Conservation (phyloP, 2,329 filamentous ascomycete species). For the Akanthomyces uredinophilus region DNA sequence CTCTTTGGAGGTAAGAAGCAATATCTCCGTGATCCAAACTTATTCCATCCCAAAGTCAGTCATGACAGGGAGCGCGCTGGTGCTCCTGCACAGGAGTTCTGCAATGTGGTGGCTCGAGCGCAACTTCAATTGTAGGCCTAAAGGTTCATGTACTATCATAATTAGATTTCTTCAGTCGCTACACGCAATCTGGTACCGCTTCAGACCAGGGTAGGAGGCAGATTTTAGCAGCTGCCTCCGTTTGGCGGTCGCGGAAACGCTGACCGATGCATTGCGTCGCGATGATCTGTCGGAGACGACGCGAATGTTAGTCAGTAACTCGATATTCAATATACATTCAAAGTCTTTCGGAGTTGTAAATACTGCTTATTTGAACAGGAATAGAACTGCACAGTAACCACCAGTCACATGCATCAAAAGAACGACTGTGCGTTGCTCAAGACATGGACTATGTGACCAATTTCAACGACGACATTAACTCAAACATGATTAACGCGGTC, state of each 20-base stretch:
- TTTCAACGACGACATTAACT: constrained; percentile 17
- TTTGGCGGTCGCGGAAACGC: constrained; percentile 18
- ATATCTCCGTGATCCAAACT: no score
- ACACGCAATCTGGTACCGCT: constrained; percentile 17
- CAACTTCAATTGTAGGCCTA: no score
- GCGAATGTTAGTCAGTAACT: constrained; percentile 15
- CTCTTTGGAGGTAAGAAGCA: no score
- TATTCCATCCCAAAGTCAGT: no score
- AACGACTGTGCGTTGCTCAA: constrained; percentile 18
- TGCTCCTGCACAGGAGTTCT: no score
- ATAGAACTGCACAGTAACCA: constrained; percentile 17
- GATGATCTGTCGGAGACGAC: constrained; percentile 15
- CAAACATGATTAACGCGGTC: constrained; percentile 14
- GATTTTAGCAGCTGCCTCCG: constrained; percentile 17
- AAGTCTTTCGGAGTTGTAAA: constrained; percentile 15
- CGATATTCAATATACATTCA: constrained; percentile 16
- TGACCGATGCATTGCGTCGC: constrained; percentile 15
- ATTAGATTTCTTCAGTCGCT: background rate
- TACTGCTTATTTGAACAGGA: constrained; percentile 17
- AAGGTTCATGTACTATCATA: no score
- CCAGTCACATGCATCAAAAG: constrained; percentile 17
- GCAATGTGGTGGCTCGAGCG: no score
- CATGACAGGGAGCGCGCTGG: no score
- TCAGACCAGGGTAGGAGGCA: constrained; percentile 11
- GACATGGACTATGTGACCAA: constrained; percentile 13